phyloP scores from a whole-genome alignment of 2,329 filamentous ascomycete species.

The Teratosphaeriaceae sp. region DNA sequence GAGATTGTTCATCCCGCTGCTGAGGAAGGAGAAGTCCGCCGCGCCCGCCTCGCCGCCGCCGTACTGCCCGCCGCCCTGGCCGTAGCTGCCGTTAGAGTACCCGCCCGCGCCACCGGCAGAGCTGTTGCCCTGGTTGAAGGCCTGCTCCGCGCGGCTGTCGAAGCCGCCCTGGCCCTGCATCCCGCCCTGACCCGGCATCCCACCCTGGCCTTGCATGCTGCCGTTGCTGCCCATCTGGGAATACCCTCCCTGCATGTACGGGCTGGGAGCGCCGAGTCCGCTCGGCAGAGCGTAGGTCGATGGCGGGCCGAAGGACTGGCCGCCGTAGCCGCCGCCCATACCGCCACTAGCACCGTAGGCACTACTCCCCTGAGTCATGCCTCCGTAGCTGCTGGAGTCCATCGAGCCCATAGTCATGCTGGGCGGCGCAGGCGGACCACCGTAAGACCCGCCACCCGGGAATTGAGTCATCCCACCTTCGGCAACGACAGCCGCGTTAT shows the following conservation, averaged over 20 bases:
- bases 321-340: conserved; percentile 53
- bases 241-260: conserved; percentile 80
- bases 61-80: conserved; percentile 31
- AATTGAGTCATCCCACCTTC: conserved; percentile 64
- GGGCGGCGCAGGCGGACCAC: conserved; percentile 69
- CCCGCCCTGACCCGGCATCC: conserved; percentile 52
- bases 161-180: conserved; percentile 72
- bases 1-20: conserved; percentile 63
- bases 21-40: conserved; percentile 74
- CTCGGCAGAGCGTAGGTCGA: conserved; percentile 88
- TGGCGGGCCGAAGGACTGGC: conserved; percentile 79
- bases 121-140: conserved; percentile 73
- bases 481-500: conserved; percentile 86
- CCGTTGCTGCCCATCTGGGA: conserved; percentile 52
- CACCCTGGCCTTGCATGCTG: conserved; percentile 61
- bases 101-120: conserved; percentile 57
- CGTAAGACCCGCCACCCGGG: conserved; percentile 31
- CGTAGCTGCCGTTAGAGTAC: conserved; percentile 56
- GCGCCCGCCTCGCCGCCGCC: too few relatives aligned
- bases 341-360: conserved; percentile 58
- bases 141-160: conserved; percentile 88
- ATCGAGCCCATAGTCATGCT: conserved; percentile 58
- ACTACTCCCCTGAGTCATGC: conserved; percentile 54
- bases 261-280: conserved; percentile 70
- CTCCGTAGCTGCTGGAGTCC: conserved; percentile 21